Conservation (phyloP, 2,329 filamentous ascomycete species). For the Zelopaecilomyces penicillatus region DNA sequence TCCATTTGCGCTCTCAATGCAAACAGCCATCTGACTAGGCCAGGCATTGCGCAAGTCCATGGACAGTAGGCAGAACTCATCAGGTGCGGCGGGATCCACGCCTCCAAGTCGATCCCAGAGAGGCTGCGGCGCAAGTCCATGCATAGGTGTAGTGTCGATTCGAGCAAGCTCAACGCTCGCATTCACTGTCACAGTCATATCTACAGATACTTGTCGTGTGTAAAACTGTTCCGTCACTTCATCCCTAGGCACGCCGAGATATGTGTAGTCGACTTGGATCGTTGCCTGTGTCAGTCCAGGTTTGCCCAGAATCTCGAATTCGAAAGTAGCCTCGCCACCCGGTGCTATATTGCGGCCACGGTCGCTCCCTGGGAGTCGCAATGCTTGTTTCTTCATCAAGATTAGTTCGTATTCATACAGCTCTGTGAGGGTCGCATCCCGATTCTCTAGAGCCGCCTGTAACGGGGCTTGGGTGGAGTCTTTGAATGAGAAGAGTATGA, state of each 20-base stretch:
- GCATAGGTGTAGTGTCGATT: slow-evolving; percentile 70
- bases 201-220: slow-evolving; percentile 72
- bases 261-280: slow-evolving; percentile 79
- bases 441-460: slow-evolving; percentile 64
- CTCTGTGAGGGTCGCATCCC: slow-evolving; percentile 69
- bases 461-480: slow-evolving; percentile 77
- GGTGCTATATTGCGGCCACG: slow-evolving; percentile 55
- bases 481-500: slow-evolving; percentile 80
- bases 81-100: slow-evolving; percentile 30
- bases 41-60: slow-evolving; percentile 85
- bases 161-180: slow-evolving; percentile 76
- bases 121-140: slow-evolving; percentile 52
- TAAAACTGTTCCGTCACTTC: slow-evolving; percentile 68
- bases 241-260: slow-evolving; percentile 61
- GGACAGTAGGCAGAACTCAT: slow-evolving; percentile 68
- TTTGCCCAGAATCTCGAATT: slow-evolving; percentile 79
- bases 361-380: slow-evolving; percentile 46
- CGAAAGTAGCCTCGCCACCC: slow-evolving; percentile 60
- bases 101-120: slow-evolving; percentile 45
- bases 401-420: slow-evolving; percentile 81
- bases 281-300: slow-evolving; percentile 71
- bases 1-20: slow-evolving; percentile 46
- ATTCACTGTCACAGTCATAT: slow-evolving; percentile 83
- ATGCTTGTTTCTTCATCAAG: slow-evolving; percentile 63
- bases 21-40: slow-evolving; percentile 68